Base-by-base conservation (phyloP, 2,329 filamentous ascomycete species). In the Chalaropsis thielavioides region DNA sequence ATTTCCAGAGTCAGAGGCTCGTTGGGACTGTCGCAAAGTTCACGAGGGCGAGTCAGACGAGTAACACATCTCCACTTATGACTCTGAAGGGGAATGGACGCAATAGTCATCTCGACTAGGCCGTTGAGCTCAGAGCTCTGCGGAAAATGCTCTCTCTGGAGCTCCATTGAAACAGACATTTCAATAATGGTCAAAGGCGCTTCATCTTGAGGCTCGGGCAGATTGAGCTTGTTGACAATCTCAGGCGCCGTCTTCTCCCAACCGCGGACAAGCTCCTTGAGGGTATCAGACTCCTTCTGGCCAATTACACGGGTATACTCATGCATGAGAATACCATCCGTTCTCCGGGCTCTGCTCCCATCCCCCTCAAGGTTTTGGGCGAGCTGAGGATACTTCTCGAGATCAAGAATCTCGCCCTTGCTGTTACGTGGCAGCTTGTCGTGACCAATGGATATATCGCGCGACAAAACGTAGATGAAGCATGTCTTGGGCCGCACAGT, bases 41-140 rank as follows among this genome's bases (percentile, higher is more conserved):
- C 82, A 3, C 75, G 72, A 0, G 84, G 83, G 54, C 83, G 80
- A 27, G 79, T 78, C 58, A 87, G 77, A 19, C 78, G 79, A 13
- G 83, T 86, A 60, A 82, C 74, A 66, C 83, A 83, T 73, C 82
- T 80, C 83, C 83, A 86, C 46, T 76, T 76, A 71, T 83, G 81
- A 70, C 78, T 79, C 69, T 82, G 78, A 61, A 84, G 76, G 41
- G 74, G 76, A 17, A 76, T 77, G 68, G 80, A 78, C 66, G 81
- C 80, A 65, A 86, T 79, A 65, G 77, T 78, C 64, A 86, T 78
- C 73, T 86, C 81, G 41, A 84, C 80, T 67, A 82, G 79, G 66
- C 81, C 81, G 68, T 82, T 79, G 64, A 86, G 78, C 70, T 84
- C 81, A 3, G 83, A 82, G n/a, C 81, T 80, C 11, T 77, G 74